These are phyloP conservation scores for Tripidium arundinaceum DNA, from an alignment of 202 grass and related monocot genomes.

Conservation along the genomic window DNA sequence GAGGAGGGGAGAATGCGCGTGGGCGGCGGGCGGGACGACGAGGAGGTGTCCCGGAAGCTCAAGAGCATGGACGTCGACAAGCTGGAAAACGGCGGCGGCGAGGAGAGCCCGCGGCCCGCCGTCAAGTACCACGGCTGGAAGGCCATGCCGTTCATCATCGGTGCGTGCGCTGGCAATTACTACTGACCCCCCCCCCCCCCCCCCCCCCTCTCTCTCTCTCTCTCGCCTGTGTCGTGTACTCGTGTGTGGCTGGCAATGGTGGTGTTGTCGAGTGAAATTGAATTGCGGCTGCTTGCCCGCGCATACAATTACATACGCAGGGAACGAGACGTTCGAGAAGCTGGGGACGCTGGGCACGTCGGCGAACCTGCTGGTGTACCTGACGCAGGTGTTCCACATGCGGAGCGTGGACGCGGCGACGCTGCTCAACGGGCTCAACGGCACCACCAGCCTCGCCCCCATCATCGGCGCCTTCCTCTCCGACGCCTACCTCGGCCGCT, in stretches of 20 bases:
- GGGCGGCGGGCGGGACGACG: slow-evolving; percentile 36
- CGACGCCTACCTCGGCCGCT: slow-evolving; percentile 83
- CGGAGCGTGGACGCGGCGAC: slow-evolving; percentile 64
- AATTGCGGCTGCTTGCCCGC: not conserved
- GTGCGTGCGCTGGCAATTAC: not conserved
- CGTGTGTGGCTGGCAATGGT: not conserved
- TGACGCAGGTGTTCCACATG: slow-evolving; percentile 87
- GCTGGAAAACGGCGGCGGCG: slow-evolving; percentile 42
- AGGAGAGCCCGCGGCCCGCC: slow-evolving; percentile 19
- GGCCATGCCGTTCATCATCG: slow-evolving; percentile 92
- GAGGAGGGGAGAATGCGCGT: slow-evolving; percentile 14
- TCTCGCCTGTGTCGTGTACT: no score
- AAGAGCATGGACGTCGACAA: slow-evolving; percentile 66
- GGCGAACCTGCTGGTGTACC: slow-evolving; percentile 89
- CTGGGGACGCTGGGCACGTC: slow-evolving; percentile 72
- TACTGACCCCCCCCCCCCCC: no score
- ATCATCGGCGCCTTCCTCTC: slow-evolving; percentile 94
- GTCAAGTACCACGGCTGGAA: slow-evolving; percentile 78
- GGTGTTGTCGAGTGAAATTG: not conserved
- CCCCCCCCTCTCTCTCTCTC: not conserved
- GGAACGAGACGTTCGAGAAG: slow-evolving; percentile 97
- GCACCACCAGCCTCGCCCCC: slow-evolving; percentile 76
- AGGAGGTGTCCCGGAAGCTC: slow-evolving; percentile 46
- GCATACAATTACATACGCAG: slow-evolving; percentile 6
- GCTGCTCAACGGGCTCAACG: slow-evolving; percentile 61